These are phyloP conservation scores for Lactuca sativa DNA, from an alignment of 129 eudicot genomes.

Conservation along the genomic window DNA sequence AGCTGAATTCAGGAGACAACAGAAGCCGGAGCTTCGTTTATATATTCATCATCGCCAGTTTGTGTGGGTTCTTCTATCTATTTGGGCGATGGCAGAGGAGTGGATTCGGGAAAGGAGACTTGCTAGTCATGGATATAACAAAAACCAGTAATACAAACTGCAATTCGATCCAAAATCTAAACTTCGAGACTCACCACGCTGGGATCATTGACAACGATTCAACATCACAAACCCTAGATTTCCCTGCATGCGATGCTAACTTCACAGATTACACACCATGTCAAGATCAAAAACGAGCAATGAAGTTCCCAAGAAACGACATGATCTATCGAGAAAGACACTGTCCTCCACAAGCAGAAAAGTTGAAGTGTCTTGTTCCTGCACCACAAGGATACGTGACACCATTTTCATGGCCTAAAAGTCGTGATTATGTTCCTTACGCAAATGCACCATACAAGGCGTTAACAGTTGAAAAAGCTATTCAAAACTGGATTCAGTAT, in stretches of 20 bases:
- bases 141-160: constrained; percentile 10
- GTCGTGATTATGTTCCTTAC: constrained; percentile 50
- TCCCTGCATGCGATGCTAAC: constrained; percentile 26
- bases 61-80: constrained; percentile 31
- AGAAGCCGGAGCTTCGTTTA: constrained; percentile 21
- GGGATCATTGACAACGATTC: constrained; percentile 3
- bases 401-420: constrained; percentile 58
- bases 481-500: constrained; percentile 48
- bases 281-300: constrained; percentile 73
- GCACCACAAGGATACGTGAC: constrained; percentile 56
- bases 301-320: constrained; percentile 62
- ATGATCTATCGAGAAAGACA: constrained; percentile 74
- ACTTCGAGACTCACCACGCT: constrained; percentile 35
- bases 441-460: constrained; percentile 57
- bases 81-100: constrained; percentile 31
- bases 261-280: constrained; percentile 74
- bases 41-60: constrained; percentile 16
- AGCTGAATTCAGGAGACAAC: constrained; percentile 24
- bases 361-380: constrained; percentile 46
- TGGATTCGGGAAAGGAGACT: constrained; percentile 31
- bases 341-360: constrained; percentile 65
- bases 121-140: constrained; percentile 20
- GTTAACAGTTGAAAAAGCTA: constrained; percentile 46
- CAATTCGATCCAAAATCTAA: constrained; percentile 15
- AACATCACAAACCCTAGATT: constrained; percentile 1